A percentile compares a stretch with the other conserved stretches of the same genome.
Evolutionary conservation across 106 monocot species (phyloP).

Genomic region (Alisma plantagoaquatica): DNA sequence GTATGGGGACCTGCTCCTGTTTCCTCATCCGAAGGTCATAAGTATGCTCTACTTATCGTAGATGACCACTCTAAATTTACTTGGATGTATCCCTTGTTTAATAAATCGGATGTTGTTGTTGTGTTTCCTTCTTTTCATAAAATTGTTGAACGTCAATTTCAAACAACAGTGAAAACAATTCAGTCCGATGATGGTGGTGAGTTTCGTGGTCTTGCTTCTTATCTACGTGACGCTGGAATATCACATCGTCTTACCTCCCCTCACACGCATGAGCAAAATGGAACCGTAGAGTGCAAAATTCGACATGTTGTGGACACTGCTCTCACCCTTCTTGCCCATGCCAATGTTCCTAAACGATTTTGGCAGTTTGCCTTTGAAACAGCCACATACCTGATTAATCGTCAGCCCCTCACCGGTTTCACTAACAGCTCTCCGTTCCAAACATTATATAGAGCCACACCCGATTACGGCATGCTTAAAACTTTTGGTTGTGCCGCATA

Average conservation of each 20-base stretch:
- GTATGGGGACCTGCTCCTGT: too few relatives aligned
- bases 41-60: too few relatives aligned
- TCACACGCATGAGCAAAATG: constrained; percentile 1
- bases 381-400: not conserved
- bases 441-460: too few relatives aligned
- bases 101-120: not conserved
- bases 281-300: not conserved
- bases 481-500: too few relatives aligned
- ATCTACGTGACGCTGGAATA: not conserved
- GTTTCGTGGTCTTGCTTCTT: not conserved
- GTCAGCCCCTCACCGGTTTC: too few relatives aligned
- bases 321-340: not conserved
- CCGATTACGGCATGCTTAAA: too few relatives aligned
- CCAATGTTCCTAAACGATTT: not conserved
- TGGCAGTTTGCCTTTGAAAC: not conserved
- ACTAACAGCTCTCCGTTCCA: too few relatives aligned
- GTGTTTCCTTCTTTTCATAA: not conserved
- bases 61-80: too few relatives aligned
- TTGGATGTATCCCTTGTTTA: not conserved
- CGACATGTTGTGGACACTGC: not conserved
- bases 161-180: too few relatives aligned
- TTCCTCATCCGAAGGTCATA: too few relatives aligned
- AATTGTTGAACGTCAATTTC: too few relatives aligned
- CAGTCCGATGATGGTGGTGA: not conserved
- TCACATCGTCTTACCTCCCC: not conserved